phyloP scores from a whole-genome alignment of 2,329 filamentous ascomycete species.

The Ceratocystis variospora region DNA sequence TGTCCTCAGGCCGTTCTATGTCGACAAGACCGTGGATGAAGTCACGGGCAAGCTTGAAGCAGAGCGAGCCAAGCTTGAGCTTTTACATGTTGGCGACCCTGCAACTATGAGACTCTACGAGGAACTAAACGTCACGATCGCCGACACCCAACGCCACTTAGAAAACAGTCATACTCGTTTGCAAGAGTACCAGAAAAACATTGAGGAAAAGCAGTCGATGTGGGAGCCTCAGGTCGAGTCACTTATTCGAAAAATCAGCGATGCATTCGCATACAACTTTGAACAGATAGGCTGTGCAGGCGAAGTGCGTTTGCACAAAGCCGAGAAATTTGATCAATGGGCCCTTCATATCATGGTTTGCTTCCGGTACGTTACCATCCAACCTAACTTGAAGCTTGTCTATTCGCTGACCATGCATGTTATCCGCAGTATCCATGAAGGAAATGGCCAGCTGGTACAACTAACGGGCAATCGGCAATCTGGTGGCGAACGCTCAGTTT shows the following conservation, averaged over 20 bases:
- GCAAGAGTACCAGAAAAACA: conserved; percentile 40
- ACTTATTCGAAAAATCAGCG: conserved; percentile 67
- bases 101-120: conserved; percentile 67
- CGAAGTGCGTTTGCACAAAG: conserved; percentile 77
- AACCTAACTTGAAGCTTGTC: conserved; percentile 2
- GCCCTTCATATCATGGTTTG: conserved; percentile 87
- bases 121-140: conserved; percentile 54
- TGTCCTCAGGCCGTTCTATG: conserved; percentile 32
- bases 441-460: conserved; percentile 18
- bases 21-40: conserved; percentile 43
- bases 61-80: conserved; percentile 60
- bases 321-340: conserved; percentile 89
- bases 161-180: conserved; percentile 42
- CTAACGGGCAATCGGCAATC: conserved; percentile 90
- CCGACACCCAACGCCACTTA: conserved; percentile 38
- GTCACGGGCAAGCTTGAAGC: conserved; percentile 61
- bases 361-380: conserved; percentile 53
- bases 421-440: conserved; percentile 18
- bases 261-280: conserved; percentile 87
- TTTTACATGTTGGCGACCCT: conserved; percentile 66
- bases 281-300: conserved; percentile 87
- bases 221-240: conserved; percentile 79
- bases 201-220: conserved; percentile 49
- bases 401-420: conserved; percentile 1
- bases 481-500: conserved; percentile 88